Evolutionary conservation across 2,329 filamentous ascomycete species (phyloP).

Genomic region (Remersonia thermophila): DNA sequence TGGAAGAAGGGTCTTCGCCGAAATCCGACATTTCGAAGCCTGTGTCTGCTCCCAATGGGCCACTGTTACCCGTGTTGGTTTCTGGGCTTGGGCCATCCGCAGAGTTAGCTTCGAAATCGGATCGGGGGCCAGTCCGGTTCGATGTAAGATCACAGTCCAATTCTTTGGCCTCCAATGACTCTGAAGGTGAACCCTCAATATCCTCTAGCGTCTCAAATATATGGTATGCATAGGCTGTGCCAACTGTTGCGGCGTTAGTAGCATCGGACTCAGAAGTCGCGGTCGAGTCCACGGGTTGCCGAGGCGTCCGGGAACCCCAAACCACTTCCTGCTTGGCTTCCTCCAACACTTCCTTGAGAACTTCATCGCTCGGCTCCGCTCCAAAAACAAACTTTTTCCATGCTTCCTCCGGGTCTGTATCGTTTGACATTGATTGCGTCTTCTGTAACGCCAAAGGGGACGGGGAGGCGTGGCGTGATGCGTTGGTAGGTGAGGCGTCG

Average conservation of each 20-base stretch:
- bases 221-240: constrained; percentile 3
- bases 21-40: too few species aligned
- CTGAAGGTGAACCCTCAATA: constrained; percentile 1
- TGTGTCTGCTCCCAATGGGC: too few species aligned
- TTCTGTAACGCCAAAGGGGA: background rate
- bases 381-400: constrained; percentile 21
- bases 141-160: too few species aligned
- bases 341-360: constrained; percentile 11
- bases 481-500: background rate
- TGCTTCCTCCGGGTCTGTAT: constrained; percentile 10
- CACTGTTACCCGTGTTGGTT: too few species aligned
- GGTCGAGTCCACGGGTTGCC: background rate
- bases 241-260: constrained; percentile 9
- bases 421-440: background rate
- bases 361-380: constrained; percentile 11
- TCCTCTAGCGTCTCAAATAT: background rate
- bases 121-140: too few species aligned
- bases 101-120: too few species aligned
- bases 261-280: constrained; percentile 2
- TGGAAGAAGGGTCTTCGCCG: too few species aligned
- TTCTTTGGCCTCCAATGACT: constrained; percentile 6
- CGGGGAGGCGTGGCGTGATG: background rate
- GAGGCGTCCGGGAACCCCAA: constrained; percentile 6
- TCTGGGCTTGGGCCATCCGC: too few species aligned
- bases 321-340: constrained; percentile 16